These are phyloP conservation scores for Magnaporthiopsis rhizophila DNA, from an alignment of 2,329 filamentous ascomycete genomes.

Conservation along the genomic window DNA sequence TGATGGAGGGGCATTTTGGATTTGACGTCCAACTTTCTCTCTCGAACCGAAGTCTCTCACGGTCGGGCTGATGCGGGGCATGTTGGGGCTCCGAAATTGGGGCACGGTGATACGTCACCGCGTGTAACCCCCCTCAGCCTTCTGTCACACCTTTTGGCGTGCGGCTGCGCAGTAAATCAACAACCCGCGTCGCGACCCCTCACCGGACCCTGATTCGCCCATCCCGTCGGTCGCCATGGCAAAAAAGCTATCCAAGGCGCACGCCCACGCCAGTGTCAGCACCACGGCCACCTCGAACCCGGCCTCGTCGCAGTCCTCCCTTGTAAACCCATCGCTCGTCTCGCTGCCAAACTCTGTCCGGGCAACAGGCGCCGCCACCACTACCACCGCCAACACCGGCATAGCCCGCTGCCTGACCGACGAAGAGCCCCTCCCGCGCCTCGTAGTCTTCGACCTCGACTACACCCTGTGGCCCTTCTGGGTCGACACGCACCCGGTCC, in stretches of 20 bases:
- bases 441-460: slow-evolving; percentile 92
- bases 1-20: too few species aligned
- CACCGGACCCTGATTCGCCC: not conserved
- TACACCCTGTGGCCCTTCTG: slow-evolving; percentile 99
- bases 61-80: not conserved
- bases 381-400: slow-evolving; percentile 12
- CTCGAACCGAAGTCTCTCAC: too few species aligned
- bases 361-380: not conserved
- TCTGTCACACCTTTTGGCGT: not conserved
- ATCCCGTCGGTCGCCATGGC: slow-evolving; percentile 6
- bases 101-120: not conserved
- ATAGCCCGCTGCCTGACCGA: slow-evolving; percentile 29
- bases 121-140: not conserved
- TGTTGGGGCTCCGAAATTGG: not conserved
- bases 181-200: not conserved
- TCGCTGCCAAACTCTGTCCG: slow-evolving; percentile 2
- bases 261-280: slow-evolving; percentile 3
- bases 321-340: not conserved
- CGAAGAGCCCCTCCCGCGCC: slow-evolving; percentile 64
- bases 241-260: slow-evolving; percentile 10
- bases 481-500: slow-evolving; percentile 85
- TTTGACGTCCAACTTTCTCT: too few species aligned
- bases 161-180: not conserved
- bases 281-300: slow-evolving; percentile 3
- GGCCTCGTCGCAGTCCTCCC: not conserved